Evolutionary conservation across 768 basidiomycete genomes (phyloP).

Genomic region (Boletus bicolor): DNA sequence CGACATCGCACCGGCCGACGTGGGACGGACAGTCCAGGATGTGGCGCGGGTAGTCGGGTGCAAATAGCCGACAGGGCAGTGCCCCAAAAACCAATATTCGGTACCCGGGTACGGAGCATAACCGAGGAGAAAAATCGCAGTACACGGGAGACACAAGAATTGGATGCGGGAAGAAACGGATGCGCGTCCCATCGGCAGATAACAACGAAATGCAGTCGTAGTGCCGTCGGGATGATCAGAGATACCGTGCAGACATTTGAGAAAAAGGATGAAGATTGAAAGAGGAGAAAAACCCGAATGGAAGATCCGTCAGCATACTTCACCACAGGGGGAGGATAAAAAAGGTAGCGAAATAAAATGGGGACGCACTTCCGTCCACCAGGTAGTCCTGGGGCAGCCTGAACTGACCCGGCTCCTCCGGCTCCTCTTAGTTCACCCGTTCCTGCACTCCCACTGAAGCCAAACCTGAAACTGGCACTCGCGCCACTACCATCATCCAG

Average conservation of each 20-base stretch:
- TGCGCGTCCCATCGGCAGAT: slow-evolving; percentile 1
- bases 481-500: not conserved
- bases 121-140: not conserved
- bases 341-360: not conserved
- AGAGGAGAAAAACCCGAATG: not conserved
- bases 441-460: not conserved
- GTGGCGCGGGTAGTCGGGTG: not conserved
- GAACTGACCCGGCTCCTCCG: slow-evolving; percentile 5
- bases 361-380: slow-evolving; percentile 28
- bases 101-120: slow-evolving; percentile 9
- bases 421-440: not conserved
- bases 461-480: not conserved
- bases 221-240: not conserved
- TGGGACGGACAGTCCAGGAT: not conserved
- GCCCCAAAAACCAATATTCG: slow-evolving; percentile 6
- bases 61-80: slow-evolving; percentile 17
- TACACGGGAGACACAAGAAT: not conserved
- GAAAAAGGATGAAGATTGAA: not conserved
- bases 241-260: not conserved
- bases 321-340: not conserved
- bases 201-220: not conserved
- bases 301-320: slow-evolving; percentile 10
- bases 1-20: slow-evolving; percentile 5
- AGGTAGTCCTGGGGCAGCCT: slow-evolving; percentile 9
- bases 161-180: not conserved